Percentiles rank a stretch among this genome's conserved stretches.
These are phyloP conservation scores for Calonectria henricotiae DNA, from an alignment of 2,329 filamentous ascomycete species.

Conservation along the genomic window DNA sequence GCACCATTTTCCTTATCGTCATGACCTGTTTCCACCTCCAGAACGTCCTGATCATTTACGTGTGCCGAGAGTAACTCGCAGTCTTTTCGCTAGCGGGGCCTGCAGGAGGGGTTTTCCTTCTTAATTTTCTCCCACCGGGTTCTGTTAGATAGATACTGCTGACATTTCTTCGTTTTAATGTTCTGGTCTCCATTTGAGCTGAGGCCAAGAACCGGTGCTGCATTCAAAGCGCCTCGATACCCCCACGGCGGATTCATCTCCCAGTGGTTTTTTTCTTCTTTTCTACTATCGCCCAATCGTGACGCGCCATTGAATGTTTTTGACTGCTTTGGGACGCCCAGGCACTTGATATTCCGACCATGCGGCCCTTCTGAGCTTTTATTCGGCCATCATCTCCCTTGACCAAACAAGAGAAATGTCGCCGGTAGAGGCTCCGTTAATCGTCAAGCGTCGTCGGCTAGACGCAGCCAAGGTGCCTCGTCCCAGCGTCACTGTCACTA, in stretches of 20 bases:
- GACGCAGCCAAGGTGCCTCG: slow-evolving; percentile 29
- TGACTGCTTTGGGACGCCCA: not conserved
- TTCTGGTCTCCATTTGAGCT: not conserved
- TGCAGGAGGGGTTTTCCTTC: slow-evolving; percentile 64
- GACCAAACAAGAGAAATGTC: slow-evolving; percentile 19
- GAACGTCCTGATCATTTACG: slow-evolving; percentile 91
- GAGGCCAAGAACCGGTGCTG: not conserved
- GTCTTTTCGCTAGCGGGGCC: slow-evolving; percentile 99
- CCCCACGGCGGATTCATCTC: slow-evolving; percentile 7
- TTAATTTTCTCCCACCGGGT: slow-evolving; percentile 76
- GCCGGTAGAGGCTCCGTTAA: slow-evolving; percentile 22
- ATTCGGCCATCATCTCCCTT: slow-evolving; percentile 12
- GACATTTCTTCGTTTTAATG: slow-evolving; percentile 70
- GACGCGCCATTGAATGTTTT: not conserved
- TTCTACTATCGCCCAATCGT: slow-evolving; percentile 6
- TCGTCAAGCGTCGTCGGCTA: slow-evolving; percentile 33
- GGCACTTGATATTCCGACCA: slow-evolving; percentile 7
- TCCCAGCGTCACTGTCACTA: slow-evolving; percentile 1
- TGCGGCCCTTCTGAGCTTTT: slow-evolving; percentile 1
- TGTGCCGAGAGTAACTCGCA: slow-evolving; percentile 88
- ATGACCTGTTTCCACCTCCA: slow-evolving; percentile 79
- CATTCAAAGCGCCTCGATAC: not conserved
- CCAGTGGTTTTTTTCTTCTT: slow-evolving; percentile 2
- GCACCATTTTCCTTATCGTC: slow-evolving; percentile 96
- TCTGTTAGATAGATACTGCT: slow-evolving; percentile 98